These are phyloP conservation scores for Leptodontidium sp. DNA, from an alignment of 2,329 filamentous ascomycete genomes.

Conservation along the genomic window DNA sequence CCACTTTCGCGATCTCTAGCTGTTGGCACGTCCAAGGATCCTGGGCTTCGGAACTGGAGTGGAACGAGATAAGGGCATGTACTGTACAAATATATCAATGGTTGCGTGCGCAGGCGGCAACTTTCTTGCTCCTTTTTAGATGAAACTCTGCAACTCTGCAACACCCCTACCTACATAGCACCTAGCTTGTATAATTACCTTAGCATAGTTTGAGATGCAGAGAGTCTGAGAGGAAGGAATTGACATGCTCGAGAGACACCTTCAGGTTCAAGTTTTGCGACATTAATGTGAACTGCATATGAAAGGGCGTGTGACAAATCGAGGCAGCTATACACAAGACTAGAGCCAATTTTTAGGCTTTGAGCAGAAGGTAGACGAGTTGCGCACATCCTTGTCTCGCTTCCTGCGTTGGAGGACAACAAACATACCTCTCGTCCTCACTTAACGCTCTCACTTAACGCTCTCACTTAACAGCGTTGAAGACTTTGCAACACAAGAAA, in stretches of 20 bases:
- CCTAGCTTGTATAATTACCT: slow-evolving; percentile 8
- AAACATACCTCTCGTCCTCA: no score
- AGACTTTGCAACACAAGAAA: no score
- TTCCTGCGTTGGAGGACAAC: no score
- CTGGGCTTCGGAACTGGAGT: background rate
- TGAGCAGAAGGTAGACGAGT: no score
- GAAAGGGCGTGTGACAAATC: no score
- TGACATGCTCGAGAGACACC: background rate
- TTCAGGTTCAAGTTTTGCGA: no score
- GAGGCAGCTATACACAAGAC: no score
- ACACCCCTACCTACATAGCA: background rate
- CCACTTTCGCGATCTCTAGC: background rate
- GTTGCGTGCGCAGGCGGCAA: background rate
- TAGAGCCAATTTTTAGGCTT: no score
- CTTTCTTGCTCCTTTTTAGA: slow-evolving; percentile 5
- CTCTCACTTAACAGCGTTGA: no score
- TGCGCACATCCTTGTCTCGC: no score
- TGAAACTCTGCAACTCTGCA: slow-evolving; percentile 3
- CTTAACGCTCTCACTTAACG: no score
- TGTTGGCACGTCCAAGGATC: background rate
- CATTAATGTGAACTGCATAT: no score
- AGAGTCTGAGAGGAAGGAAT: background rate
- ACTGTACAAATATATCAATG: background rate
- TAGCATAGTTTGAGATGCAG: slow-evolving; percentile 10
- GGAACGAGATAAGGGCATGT: background rate